Evolutionary conservation across 2,329 filamentous ascomycete genomes (phyloP).

Genomic region (Neophaeococcomyces mojaviensis): DNA sequence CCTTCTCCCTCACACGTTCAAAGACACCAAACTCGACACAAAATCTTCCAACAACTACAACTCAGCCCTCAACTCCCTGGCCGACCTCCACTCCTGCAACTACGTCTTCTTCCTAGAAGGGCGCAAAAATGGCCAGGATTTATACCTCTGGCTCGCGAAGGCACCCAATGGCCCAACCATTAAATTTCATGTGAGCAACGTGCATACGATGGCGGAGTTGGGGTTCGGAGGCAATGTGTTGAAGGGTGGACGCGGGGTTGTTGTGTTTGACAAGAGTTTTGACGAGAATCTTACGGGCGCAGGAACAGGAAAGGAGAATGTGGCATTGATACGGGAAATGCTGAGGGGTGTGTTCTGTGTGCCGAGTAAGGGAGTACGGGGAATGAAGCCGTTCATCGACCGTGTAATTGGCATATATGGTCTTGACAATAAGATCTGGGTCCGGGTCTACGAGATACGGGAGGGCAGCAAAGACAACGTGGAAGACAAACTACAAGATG

Average conservation of each 20-base stretch:
- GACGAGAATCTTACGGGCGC: slow-evolving; percentile 56
- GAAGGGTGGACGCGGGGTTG: slow-evolving; percentile 81
- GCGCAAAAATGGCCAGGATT: slow-evolving; percentile 76
- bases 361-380: slow-evolving; percentile 69
- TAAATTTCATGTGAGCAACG: slow-evolving; percentile 48
- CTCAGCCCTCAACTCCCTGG: slow-evolving; percentile 69
- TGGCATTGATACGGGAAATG: slow-evolving; percentile 65
- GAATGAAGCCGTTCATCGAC: slow-evolving; percentile 92
- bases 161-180: slow-evolving; percentile 74
- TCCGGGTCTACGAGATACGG: slow-evolving; percentile 86
- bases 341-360: slow-evolving; percentile 88
- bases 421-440: slow-evolving; percentile 91
- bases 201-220: slow-evolving; percentile 94
- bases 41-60: slow-evolving; percentile 61
- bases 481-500: slow-evolving; percentile 31
- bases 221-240: slow-evolving; percentile 96
- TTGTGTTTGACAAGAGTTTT: slow-evolving; percentile 87
- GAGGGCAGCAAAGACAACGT: slow-evolving; percentile 49
- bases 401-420: slow-evolving; percentile 89
- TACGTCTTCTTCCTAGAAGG: slow-evolving; percentile 94
- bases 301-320: slow-evolving; percentile 39
- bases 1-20: slow-evolving; percentile 83
- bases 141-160: slow-evolving; percentile 90
- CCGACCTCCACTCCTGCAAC: slow-evolving; percentile 83
- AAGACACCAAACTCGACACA: slow-evolving; percentile 94